These are phyloP conservation scores for Gleditsia sinensis DNA, from an alignment of 306 rosid genomes.

Conservation along the genomic window DNA sequence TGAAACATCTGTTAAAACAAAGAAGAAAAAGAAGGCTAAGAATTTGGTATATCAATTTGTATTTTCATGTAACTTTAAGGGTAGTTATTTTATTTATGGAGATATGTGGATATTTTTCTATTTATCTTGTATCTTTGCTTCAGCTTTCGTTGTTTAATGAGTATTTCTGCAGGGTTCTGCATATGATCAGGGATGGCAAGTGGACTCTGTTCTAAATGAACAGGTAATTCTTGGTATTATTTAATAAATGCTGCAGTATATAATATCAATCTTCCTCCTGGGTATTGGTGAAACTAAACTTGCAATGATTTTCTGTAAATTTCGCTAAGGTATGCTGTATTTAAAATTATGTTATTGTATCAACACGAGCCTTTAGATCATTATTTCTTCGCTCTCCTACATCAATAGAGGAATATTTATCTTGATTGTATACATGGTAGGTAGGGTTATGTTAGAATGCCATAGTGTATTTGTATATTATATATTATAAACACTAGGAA, in stretches of 20 bases:
- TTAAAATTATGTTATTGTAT: neutral
- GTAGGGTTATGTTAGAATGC: neutral
- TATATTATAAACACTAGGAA: neutral
- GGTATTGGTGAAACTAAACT: neutral
- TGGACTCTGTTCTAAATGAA: constrained; percentile 72
- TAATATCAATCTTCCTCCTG: neutral
- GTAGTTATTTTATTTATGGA: constrained; percentile 17
- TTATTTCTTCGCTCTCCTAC: neutral
- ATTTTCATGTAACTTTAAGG: constrained; percentile 18
- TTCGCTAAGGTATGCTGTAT: neutral
- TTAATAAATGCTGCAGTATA: neutral
- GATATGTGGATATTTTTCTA: constrained; percentile 5
- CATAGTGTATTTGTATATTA: neutral
- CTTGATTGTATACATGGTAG: neutral
- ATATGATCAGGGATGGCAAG: constrained; percentile 89
- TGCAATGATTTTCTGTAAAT: neutral
- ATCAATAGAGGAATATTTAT: neutral
- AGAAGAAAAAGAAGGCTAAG: constrained; percentile 92
- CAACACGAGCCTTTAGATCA: neutral
- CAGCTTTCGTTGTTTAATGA: constrained; percentile 37
- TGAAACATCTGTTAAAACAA: constrained; percentile 87
- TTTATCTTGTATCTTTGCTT: constrained; percentile 19
- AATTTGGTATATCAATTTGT: constrained; percentile 61
- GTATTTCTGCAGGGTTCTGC: constrained; percentile 66
- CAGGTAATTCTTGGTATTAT: constrained; percentile 53